Conservation (phyloP, 2,329 filamentous ascomycete species). For the Sporothrix brasiliensis region DNA sequence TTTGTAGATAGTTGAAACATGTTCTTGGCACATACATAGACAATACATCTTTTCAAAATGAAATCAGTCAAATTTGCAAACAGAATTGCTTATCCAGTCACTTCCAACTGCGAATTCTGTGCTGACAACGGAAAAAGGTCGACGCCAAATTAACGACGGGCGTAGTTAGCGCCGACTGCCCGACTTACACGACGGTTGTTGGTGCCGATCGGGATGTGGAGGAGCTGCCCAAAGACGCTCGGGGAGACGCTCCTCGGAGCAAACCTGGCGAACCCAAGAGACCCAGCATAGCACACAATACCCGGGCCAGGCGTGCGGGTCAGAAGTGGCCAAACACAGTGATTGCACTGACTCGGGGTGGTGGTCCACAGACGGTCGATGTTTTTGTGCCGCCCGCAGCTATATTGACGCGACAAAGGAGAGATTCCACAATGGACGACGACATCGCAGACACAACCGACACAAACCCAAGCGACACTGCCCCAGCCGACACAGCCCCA, state of each 20-base stretch:
- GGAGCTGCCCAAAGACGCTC: background rate
- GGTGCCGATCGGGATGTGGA: slow-evolving; percentile 1
- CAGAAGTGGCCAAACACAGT: no score
- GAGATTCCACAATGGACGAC: background rate
- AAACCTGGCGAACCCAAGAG: background rate
- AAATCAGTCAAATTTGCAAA: background rate
- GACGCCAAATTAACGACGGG: background rate
- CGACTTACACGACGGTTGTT: background rate
- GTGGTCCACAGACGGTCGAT: no score
- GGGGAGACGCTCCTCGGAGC: background rate
- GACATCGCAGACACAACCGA: background rate
- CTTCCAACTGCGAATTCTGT: background rate
- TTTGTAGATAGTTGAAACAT: background rate
- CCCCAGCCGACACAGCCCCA: background rate
- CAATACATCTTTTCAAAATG: background rate
- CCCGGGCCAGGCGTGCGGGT: background rate
- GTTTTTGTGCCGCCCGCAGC: no score
- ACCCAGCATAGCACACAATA: background rate
- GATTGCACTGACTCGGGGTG: background rate
- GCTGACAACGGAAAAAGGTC: background rate
- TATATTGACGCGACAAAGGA: background rate
- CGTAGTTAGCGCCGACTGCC: background rate
- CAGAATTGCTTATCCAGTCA: background rate
- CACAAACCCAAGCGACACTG: background rate
- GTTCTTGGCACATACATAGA: no score